phyloP scores from a whole-genome alignment of 441 rosid species.

The Croton setiger region DNA sequence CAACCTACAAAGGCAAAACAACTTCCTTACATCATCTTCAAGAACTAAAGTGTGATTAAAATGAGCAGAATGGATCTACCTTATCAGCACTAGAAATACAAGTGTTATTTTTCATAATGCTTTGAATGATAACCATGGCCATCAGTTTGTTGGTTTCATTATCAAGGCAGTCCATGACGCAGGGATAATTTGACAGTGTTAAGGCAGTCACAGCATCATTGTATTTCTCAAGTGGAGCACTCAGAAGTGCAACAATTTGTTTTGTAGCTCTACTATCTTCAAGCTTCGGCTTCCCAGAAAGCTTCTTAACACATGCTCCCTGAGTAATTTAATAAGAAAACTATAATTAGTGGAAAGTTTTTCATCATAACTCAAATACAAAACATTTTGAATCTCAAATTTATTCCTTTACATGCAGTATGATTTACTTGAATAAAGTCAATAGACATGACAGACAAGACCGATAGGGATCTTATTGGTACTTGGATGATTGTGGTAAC shows the following conservation, averaged over 20 bases:
- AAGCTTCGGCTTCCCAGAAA: slow-evolving; percentile 67
- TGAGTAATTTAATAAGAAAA: slow-evolving; percentile 25
- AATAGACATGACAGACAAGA: not conserved
- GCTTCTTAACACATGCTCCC: slow-evolving; percentile 93
- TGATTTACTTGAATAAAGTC: slow-evolving; percentile 4
- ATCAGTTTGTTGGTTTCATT: slow-evolving; percentile 82
- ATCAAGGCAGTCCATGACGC: slow-evolving; percentile 79
- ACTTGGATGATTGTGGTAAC: not conserved
- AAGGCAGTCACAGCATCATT: slow-evolving; percentile 83
- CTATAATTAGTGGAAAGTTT: not conserved
- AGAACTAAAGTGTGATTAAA: slow-evolving; percentile 9
- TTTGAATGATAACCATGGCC: slow-evolving; percentile 90
- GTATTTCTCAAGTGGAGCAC: slow-evolving; percentile 96
- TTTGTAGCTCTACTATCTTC: slow-evolving; percentile 80
- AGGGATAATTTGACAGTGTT: slow-evolving; percentile 80
- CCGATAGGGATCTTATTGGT: not conserved
- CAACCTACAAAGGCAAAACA: slow-evolving; percentile 51
- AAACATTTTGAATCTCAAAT: slow-evolving; percentile 2
- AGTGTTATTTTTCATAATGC: slow-evolving; percentile 90
- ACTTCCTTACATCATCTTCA: slow-evolving; percentile 12
- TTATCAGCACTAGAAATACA: slow-evolving; percentile 71
- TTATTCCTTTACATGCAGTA: not conserved
- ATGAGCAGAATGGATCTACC: slow-evolving; percentile 36
- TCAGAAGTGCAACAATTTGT: slow-evolving; percentile 90
- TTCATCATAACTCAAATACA: not conserved